These are phyloP conservation scores for Phytophthora sp. DNA, from an alignment of 352 stramenopile genomes.

Conservation along the genomic window DNA sequence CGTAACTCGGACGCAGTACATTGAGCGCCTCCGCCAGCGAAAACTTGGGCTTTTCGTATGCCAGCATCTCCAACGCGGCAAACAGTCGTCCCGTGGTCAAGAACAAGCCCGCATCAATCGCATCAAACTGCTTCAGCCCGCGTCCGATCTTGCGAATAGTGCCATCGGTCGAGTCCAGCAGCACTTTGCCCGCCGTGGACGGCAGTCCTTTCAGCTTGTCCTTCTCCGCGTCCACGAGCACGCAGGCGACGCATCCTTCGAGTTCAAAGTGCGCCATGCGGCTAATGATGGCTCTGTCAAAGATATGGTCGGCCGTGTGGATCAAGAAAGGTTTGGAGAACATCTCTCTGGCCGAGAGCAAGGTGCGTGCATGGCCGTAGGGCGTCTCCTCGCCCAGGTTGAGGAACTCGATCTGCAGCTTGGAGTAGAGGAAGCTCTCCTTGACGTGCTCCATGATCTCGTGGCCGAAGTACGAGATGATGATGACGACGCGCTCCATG, in stretches of 20 bases:
- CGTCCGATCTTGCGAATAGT: slow-evolving; percentile 74
- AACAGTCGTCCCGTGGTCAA: slow-evolving; percentile 74
- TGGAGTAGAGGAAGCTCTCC: slow-evolving; percentile 71
- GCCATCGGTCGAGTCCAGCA: slow-evolving; percentile 48
- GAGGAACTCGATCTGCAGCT: slow-evolving; percentile 85
- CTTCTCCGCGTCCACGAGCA: slow-evolving; percentile 76
- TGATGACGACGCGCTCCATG: slow-evolving; percentile 86
- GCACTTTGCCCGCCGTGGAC: slow-evolving; percentile 72
- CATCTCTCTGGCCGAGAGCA: slow-evolving; percentile 79
- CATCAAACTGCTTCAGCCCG: slow-evolving; percentile 73
- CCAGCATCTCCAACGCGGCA: slow-evolving; percentile 82
- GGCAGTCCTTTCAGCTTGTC: slow-evolving; percentile 65
- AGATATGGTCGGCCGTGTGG: slow-evolving; percentile 87
- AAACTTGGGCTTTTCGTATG: slow-evolving; percentile 86
- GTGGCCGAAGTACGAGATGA: slow-evolving; percentile 82
- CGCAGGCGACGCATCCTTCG: slow-evolving; percentile 72
- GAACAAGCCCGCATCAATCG: slow-evolving; percentile 81
- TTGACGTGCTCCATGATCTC: slow-evolving; percentile 87
- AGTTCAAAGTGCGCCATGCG: slow-evolving; percentile 77
- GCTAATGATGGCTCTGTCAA: slow-evolving; percentile 76
- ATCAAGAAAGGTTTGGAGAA: slow-evolving; percentile 86
- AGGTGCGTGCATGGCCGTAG: slow-evolving; percentile 74
- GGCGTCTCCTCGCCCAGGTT: slow-evolving; percentile 82
- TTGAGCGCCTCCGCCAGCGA: slow-evolving; percentile 86
- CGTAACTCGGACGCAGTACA: slow-evolving; percentile 77